Conservation (phyloP, 83 land plant genomes). For the Isoetes engelmannii region DNA sequence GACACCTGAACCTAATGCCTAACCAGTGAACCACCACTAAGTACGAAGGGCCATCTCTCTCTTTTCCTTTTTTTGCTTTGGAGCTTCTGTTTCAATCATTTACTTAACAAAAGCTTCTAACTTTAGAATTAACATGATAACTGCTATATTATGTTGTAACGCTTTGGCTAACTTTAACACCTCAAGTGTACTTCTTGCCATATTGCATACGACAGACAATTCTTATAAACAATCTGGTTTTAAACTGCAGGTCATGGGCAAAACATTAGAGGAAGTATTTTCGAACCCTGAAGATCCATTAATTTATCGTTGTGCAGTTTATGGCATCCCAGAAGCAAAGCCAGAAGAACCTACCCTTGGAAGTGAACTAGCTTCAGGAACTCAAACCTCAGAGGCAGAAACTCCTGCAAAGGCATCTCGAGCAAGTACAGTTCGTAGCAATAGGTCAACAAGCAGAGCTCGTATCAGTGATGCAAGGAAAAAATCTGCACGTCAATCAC, state of each 20-base stretch:
- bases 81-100: too few species aligned
- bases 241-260: slow-evolving; percentile 21
- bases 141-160: too few species aligned
- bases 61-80: too few species aligned
- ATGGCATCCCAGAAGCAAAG: slow-evolving; percentile 18
- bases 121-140: too few species aligned
- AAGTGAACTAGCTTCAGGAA: slow-evolving; percentile 2
- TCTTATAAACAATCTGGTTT: background rate
- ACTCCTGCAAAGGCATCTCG: background rate
- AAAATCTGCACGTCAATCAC: too few species aligned
- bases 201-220: too few species aligned
- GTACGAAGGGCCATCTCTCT: too few species aligned
- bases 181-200: too few species aligned
- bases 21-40: too few species aligned
- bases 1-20: too few species aligned
- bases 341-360: background rate
- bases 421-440: background rate
- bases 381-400: background rate
- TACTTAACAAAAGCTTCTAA: too few species aligned
- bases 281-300: slow-evolving; percentile 15
- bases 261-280: slow-evolving; percentile 21
- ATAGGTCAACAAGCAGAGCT: slow-evolving; percentile 5
- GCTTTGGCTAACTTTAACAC: too few species aligned
- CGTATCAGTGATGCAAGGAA: background rate
- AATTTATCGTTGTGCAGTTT: slow-evolving; percentile 24